Conservation (phyloP, 805 yeast genomes). For the Ogataea paraovalis region DNA sequence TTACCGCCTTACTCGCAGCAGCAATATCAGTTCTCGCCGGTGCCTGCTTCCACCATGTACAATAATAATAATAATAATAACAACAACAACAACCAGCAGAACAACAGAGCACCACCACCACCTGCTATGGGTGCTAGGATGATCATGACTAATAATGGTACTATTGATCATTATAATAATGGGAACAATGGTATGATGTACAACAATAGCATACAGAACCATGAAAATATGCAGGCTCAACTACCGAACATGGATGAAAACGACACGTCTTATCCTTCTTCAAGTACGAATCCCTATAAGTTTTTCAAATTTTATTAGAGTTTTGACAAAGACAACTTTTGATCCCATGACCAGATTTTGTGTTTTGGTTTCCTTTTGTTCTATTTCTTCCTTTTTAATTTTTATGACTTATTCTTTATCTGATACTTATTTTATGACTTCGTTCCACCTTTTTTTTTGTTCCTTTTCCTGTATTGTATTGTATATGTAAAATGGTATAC, state of each 20-base stretch:
- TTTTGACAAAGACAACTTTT: background rate
- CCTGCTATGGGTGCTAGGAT: background rate
- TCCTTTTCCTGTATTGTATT: background rate
- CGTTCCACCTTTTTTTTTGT: background rate
- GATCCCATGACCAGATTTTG: background rate
- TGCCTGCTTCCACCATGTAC: background rate
- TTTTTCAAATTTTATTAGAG: constrained; percentile 10
- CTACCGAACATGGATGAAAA: constrained; percentile 10
- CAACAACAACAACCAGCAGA: constrained; percentile 3
- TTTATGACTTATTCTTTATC: no score
- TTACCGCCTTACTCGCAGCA: background rate
- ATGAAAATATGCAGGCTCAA: background rate
- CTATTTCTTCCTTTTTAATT: background rate
- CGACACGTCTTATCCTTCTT: constrained; percentile 9
- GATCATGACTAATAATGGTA: background rate
- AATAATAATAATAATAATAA: background rate
- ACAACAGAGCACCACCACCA: no score
- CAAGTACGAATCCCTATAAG: constrained; percentile 10
- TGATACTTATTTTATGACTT: background rate
- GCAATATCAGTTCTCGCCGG: background rate
- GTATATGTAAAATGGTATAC: background rate
- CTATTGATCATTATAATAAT: background rate
- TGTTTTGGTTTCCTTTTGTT: no score
- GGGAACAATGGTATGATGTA: background rate
- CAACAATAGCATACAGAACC: background rate